Conservation (phyloP, 140 eudicot species). For the Flaveria floridana region DNA sequence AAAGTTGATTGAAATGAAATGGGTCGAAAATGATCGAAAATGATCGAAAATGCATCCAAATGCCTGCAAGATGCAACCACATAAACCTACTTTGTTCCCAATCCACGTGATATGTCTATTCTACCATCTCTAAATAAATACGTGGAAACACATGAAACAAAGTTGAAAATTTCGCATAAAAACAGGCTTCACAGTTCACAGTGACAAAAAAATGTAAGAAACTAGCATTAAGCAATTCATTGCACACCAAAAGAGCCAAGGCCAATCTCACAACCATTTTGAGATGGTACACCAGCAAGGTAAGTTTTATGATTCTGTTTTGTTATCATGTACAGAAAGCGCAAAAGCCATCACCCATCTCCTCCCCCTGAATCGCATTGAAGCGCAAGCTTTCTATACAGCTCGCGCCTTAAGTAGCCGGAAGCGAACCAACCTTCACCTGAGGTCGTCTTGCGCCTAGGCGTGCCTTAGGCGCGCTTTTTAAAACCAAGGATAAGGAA, state of each 20-base stretch:
- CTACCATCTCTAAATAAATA: background rate
- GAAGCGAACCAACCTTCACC: too few relatives aligned
- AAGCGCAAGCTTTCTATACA: too few relatives aligned
- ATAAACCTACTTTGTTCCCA: background rate
- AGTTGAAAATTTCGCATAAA: background rate
- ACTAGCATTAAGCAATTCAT: background rate
- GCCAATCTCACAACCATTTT: slow-evolving; percentile 4
- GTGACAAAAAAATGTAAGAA: background rate
- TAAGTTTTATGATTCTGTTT: too few relatives aligned
- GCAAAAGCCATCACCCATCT: too few relatives aligned
- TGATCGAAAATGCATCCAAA: background rate
- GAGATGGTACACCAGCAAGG: slow-evolving; percentile 4
- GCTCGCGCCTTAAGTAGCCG: too few relatives aligned
- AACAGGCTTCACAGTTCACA: background rate
- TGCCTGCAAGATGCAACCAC: slow-evolving; percentile 5
- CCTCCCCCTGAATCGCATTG: too few relatives aligned
- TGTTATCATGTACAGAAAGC: too few relatives aligned
- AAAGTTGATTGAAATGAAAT: background rate
- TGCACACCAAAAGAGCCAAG: background rate
- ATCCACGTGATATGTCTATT: background rate
- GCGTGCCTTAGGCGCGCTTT: too few relatives aligned
- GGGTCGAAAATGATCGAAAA: background rate
- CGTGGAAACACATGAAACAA: background rate
- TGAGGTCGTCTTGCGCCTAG: too few relatives aligned
- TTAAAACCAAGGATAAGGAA: too few relatives aligned